Percentiles rank a stretch among this genome's conserved stretches.
These are phyloP conservation scores for Biscogniauxia marginata DNA, from an alignment of 2,329 filamentous ascomycete species.

Conservation along the genomic window DNA sequence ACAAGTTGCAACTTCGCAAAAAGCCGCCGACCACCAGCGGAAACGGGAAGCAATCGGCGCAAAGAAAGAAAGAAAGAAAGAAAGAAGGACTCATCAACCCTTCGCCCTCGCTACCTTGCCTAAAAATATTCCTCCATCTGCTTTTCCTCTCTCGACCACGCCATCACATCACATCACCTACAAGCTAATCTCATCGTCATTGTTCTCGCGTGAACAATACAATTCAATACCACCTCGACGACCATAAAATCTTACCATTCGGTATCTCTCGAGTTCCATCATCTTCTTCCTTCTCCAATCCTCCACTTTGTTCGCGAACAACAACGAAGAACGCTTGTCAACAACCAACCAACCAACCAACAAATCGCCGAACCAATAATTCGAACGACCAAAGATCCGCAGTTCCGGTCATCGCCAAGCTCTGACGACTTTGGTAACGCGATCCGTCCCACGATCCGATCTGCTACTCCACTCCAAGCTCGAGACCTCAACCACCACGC, in stretches of 20 bases:
- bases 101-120: neutral
- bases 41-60: neutral
- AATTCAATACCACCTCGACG: no score
- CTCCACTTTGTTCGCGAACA: no score
- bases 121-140: neutral
- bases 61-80: neutral
- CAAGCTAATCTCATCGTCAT: no score
- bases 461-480: neutral
- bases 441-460: neutral
- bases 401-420: neutral
- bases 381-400: neutral
- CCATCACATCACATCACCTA: no score
- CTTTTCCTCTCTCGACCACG: neutral
- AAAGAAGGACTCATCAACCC: neutral
- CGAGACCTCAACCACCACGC: no score
- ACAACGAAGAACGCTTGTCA: neutral
- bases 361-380: no score
- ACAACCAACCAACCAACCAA: neutral
- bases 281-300: no score
- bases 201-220: neutral
- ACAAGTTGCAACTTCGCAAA: conserved; percentile 9
- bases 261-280: no score
- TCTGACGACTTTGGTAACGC: neutral
- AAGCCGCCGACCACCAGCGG: conserved; percentile 19
- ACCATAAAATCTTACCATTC: no score